A percentile compares a stretch with the other conserved stretches of the same genome.
phyloP scores from a whole-genome alignment of 2,329 filamentous ascomycete genomes.

The Colletotrichum destructivum region DNA sequence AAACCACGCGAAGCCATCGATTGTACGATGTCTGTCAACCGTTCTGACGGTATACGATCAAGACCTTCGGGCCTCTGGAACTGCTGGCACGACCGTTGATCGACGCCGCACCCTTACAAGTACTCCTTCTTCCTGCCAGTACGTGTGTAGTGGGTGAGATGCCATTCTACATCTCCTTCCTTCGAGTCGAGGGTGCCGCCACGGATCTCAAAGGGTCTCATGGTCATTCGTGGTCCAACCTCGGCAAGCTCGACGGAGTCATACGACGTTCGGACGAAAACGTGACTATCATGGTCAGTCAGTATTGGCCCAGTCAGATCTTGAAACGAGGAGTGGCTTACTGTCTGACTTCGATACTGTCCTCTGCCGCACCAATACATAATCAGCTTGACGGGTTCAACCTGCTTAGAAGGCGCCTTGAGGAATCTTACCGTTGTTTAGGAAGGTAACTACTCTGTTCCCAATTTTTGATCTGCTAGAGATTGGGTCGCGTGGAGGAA shows the following conservation, averaged over 20 bases:
- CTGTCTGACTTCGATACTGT: conserved; percentile 88
- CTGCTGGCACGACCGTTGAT: background rate
- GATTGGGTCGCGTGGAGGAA: conserved; percentile 86
- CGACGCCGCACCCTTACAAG: conserved; percentile 68
- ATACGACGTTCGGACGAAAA: conserved; percentile 94
- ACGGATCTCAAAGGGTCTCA: conserved; percentile 91
- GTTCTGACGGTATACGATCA: no score
- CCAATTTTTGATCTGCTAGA: conserved; percentile 83
- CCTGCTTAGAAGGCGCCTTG: background rate
- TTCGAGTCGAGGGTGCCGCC: conserved; percentile 94
- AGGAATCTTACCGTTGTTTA: conserved; percentile 16
- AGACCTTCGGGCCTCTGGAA: background rate
- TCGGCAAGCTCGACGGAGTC: conserved; percentile 87
- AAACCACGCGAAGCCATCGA: background rate
- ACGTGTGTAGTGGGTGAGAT: conserved; percentile 93
- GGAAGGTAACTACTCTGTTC: conserved; percentile 89
- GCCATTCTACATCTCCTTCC: conserved; percentile 96
- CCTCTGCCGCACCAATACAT: conserved; percentile 68
- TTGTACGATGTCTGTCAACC: background rate
- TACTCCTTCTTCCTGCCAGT: conserved; percentile 97
- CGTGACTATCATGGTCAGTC: conserved; percentile 57
- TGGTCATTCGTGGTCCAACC: conserved; percentile 84
- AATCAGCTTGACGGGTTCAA: conserved; percentile 65
- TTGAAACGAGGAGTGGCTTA: conserved; percentile 14
- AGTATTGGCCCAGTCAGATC: conserved; percentile 5